phyloP scores from a whole-genome alignment of 2,329 filamentous ascomycete species.

The Aspergillus clavatus region DNA sequence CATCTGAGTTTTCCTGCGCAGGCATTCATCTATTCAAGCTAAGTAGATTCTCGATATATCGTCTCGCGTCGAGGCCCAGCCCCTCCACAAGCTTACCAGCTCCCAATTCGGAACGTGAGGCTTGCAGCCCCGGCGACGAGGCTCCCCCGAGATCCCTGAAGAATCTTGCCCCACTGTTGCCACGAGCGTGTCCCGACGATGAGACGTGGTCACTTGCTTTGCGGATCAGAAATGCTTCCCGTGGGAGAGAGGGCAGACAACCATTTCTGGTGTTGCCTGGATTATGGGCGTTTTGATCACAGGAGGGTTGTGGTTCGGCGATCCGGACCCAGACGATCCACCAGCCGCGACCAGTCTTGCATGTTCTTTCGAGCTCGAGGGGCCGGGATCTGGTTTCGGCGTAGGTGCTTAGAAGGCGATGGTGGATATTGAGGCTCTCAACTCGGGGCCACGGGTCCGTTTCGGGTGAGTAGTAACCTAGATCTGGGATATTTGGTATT shows the following conservation, averaged over 20 bases:
- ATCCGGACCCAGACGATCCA: conserved; percentile 63
- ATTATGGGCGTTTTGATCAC: conserved; percentile 9
- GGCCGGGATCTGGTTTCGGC: conserved; percentile 45
- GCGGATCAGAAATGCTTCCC: conserved; percentile 45
- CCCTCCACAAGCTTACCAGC: conserved; percentile 41
- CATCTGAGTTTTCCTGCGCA: too few relatives aligned
- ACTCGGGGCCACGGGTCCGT: conserved; percentile 46
- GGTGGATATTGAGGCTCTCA: conserved; percentile 59
- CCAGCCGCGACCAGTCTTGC: conserved; percentile 61
- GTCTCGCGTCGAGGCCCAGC: conserved; percentile 43
- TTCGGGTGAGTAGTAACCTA: conserved; percentile 33
- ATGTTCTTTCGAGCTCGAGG: conserved; percentile 55
- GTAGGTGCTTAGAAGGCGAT: conserved; percentile 55
- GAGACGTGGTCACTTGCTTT: conserved; percentile 41
- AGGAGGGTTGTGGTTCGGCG: conserved; percentile 17
- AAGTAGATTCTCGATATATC: conserved; percentile 45
- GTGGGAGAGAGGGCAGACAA: conserved; percentile 8
- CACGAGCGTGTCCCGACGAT: conserved; percentile 28
- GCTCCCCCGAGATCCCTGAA: conserved; percentile 39
- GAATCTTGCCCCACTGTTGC: conserved; percentile 31
- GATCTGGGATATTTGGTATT: conserved; percentile 60
- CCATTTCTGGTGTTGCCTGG: conserved; percentile 7
- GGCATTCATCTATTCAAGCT: conserved; percentile 38
- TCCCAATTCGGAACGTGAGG: conserved; percentile 25
- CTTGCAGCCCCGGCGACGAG: conserved; percentile 19